Evolutionary conservation across 2,329 filamentous ascomycete species (phyloP), one percentile per base, ranked within the genome.

Genomic region (Penicillium sclerotigenum): DNA sequence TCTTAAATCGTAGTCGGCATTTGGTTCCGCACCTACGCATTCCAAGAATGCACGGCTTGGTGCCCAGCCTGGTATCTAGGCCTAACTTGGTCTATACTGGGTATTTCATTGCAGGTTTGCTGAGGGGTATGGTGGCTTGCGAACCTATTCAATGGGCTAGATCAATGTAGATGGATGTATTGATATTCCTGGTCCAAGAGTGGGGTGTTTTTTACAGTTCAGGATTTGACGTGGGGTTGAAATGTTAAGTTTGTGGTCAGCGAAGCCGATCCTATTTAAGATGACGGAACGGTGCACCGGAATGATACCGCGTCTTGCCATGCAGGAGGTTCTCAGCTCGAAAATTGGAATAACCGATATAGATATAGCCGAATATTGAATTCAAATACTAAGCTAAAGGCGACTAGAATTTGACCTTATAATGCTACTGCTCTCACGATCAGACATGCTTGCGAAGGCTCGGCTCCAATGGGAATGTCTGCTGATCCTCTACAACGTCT

Each of bases 391-490:
- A n/a, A 42, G 22, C 22, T 26, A 26, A 14, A n/a, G 2, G 5
- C 13, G 8, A 24, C 36, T 14, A 29, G 26, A 31, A 42, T 7
- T 18, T 18, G 10, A 18, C 13, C 5, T 13, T 37, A n/a, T 26
- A 14, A 14, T 20, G 28, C 18, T 10, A 11, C 16, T 10, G 4
- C 5, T 9, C 13, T 43, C 38, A 64, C 18, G 53, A 61, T 14
- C 59, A 56, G 13, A 63, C 46, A 49, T 53, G 59, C 54, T 61
- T 69, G 40, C 68, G 55, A 45, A 75, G 59, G 11, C 59, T 59
- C 14, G 74, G 73, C 60, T 80, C 73, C 8, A 79, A 61, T 0
- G 78, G 77, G 56, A 80, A 80, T 2, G 72, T 68, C 48, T 76
- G 71, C 6, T 70, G 71, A 42, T 78, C 76, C 13, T 68, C 61